Base-by-base conservation (phyloP, 192 early-diverging fungal genomes). In the Irineochytrium annulatum region DNA sequence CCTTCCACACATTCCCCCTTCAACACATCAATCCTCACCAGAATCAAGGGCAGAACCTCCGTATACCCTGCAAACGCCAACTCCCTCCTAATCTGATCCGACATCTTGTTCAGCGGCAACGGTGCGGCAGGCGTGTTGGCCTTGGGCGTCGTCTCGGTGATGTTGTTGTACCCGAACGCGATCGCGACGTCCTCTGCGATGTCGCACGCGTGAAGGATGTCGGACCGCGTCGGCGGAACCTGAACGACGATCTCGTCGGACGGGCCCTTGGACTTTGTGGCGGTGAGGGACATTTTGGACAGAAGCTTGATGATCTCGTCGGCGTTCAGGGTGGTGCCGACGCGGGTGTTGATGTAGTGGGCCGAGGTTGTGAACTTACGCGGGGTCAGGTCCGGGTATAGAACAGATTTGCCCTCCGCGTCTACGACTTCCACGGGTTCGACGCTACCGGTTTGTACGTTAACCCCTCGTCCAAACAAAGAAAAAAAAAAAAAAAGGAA, bases 101-200 rank as follows among this genome's bases (percentile, higher is more conserved):
- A 81, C 58, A 99, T 72, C 77, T 95, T 97, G 81, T 95, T 97
- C 43, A 96, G 71, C 11, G 92, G 92, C 62, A 93, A 85, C 56
- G 93, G 86, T 68, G 81, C 83, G 44, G 86, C 94, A 27, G 95
- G 82, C 14, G 97, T 97, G 57, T 81, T 83, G 45, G 83, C 85
- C 59, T 80, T 80, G 51, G 91, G 91, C 48, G 89, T 72, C 26
- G 84, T 85, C 52, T 91, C 85, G 3, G 84, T 80, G 56, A 99
- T 87, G 46, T 90, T 91, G 81, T 99, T 94, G 76, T 91, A 97
- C 22, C 94, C 94, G 63, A 91, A 97, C 20, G 97, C 91, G 58
- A 99, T 91, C 17, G 92, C 95, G 48, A 93, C 90, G 67, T 97
- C 95, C 78, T 97, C 97, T 84, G 94, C 94, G 33, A 99, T 84